Base-by-base conservation (phyloP, 805 yeast genomes). In the Nakazawaea ernobii region DNA sequence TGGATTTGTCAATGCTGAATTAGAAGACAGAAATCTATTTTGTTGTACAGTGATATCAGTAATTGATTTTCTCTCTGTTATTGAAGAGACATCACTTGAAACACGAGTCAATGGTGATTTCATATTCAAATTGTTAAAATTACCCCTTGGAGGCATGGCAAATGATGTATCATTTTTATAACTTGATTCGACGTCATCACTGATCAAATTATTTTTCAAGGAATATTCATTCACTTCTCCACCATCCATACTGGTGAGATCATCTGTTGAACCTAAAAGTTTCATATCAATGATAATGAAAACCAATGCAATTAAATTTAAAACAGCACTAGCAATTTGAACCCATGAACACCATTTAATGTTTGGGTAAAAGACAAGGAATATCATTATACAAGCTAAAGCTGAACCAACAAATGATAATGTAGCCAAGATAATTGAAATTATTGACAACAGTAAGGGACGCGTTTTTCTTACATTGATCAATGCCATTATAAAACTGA, bases 311-410 rank as follows among this genome's bases (percentile, higher is more conserved):
- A 80, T 46, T 49, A 86, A 65, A 47, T 73, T 71, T 46, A 81
- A 63, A 0, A 71, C 83, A 10, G 86, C 84, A 4, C 87, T 75
- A 1, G 84, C 89, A 28, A 85, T 73, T 56, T 83, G 68, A 32
- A 82, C 59, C 91, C 92, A 86, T 8, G 82, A 72, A n/a, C 81
- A 72, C 91, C 91, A 86, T 6, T 71, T 64, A 14, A 83, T 70
- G 51, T 81, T 68, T 8, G 94, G 94, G 55, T 70, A 75, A 60
- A 82, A 86, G 13, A 79, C 65, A 43, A 86, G 56, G 35, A 84
- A 71, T 0, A 70, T 68, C 28, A 81, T 73, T 9, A 86, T 63
- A 46, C 84, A 77, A 24, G 75, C 64, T 36, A 84, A 53, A 1
- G 83, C 73, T 8, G 87, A 65, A 9, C 75, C 69, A 13, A 80